Conservation (phyloP, 1,284 basidiomycete genomes). For the Irpex rosettiformis region DNA sequence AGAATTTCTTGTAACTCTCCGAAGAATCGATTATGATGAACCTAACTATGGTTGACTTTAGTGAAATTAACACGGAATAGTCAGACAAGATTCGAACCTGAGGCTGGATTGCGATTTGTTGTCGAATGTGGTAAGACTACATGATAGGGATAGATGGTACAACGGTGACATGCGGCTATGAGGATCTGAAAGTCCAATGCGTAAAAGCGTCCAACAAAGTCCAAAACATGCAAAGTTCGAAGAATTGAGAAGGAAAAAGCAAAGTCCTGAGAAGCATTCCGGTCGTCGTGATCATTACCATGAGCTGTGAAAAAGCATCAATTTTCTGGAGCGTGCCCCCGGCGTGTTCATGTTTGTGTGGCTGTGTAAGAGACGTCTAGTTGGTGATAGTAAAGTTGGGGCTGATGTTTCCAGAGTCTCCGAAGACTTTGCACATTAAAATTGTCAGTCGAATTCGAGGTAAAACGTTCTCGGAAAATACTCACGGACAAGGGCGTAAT, state of each 20-base stretch:
- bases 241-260: neutral
- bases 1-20: neutral
- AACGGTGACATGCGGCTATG: neutral
- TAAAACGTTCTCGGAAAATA: constrained; percentile 1
- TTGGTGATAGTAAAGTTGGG: constrained; percentile 28
- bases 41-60: too few species aligned
- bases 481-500: constrained; percentile 32
- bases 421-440: constrained; percentile 25
- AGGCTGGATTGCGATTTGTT: too few species aligned
- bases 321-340: neutral
- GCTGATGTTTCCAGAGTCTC: constrained; percentile 34
- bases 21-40: too few species aligned
- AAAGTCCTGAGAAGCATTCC: neutral
- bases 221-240: neutral
- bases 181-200: neutral
- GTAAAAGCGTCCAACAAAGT: neutral
- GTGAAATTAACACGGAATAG: too few species aligned
- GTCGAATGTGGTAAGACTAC: neutral
- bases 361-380: constrained; percentile 9
- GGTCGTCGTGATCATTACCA: neutral
- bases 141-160: neutral
- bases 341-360: neutral
- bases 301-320: neutral
- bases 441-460: neutral
- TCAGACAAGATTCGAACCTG: too few species aligned